phyloP scores from a whole-genome alignment of 179 eudicot genomes.

The Actinidia polygama region DNA sequence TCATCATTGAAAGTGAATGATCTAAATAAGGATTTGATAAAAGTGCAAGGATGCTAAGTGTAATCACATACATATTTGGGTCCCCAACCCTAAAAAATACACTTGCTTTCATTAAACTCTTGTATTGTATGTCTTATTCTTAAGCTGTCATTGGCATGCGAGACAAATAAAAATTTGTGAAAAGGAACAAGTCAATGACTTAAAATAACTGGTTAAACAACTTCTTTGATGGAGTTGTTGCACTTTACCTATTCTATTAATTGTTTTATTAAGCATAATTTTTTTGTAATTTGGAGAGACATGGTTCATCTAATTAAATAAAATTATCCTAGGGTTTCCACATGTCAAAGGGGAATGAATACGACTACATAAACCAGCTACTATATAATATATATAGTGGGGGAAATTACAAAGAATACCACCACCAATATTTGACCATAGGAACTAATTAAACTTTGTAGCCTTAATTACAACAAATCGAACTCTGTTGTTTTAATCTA shows the following conservation, averaged over 20 bases:
- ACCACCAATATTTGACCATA: too few relatives aligned
- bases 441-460: too few relatives aligned
- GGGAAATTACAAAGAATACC: too few relatives aligned
- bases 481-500: too few relatives aligned
- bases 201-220: neutral
- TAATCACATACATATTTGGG: neutral
- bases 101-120: neutral
- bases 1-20: too few relatives aligned
- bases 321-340: constrained; percentile 27
- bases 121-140: neutral
- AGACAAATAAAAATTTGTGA: neutral
- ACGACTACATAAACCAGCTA: constrained; percentile 5
- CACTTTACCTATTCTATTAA: neutral
- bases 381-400: neutral
- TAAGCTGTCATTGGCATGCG: neutral
- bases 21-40: too few relatives aligned
- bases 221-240: constrained; percentile 15
- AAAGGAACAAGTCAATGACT: constrained; percentile 14
- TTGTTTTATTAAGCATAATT: neutral
- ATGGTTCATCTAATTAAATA: constrained; percentile 20
- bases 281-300: constrained; percentile 16
- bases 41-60: too few relatives aligned
- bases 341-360: constrained; percentile 26
- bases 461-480: too few relatives aligned
- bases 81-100: neutral